Percentiles rank a stretch among this genome's conserved stretches.
phyloP scores from a whole-genome alignment of 1,139 yeast species.

The Blastobotrys serpentis region DNA sequence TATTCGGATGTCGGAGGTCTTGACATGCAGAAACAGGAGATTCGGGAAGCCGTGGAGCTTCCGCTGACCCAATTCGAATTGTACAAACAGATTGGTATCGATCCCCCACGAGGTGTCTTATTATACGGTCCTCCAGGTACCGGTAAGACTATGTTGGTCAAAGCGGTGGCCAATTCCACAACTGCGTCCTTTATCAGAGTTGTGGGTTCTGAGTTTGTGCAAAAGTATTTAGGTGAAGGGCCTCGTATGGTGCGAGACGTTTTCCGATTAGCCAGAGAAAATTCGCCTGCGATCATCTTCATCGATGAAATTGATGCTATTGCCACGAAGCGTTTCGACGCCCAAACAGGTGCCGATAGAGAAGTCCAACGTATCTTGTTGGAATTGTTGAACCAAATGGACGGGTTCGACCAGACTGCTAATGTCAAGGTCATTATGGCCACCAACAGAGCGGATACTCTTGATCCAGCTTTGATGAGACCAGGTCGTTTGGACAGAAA shows the following conservation, averaged over 20 bases:
- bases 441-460: conserved; percentile 95
- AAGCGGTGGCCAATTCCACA: conserved; percentile 96
- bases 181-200: conserved; percentile 96
- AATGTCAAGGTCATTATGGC: conserved; percentile 99
- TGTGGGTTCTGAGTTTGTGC: conserved; percentile 97
- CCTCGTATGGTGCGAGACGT: conserved; percentile 99
- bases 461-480: conserved; percentile 95
- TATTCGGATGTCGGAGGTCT: conserved; percentile 97
- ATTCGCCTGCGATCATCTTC: conserved; percentile 93
- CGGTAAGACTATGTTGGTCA: conserved; percentile 97
- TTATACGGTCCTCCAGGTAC: conserved; percentile 99
- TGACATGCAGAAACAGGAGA: conserved; percentile 99
- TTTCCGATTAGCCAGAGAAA: conserved; percentile 93
- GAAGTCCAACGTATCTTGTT: conserved; percentile 97
- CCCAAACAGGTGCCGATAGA: conserved; percentile 99
- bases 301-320: conserved; percentile 99
- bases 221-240: conserved; percentile 97
- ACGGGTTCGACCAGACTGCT: conserved; percentile 94
- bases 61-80: conserved; percentile 95
- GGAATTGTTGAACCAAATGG: conserved; percentile 97
- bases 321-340: conserved; percentile 98
- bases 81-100: conserved; percentile 96
- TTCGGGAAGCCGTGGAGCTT: conserved; percentile 95
- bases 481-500: conserved; percentile 98
- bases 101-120: conserved; percentile 97